Conservation (phyloP, 345 rosid species). For the Cardiospermum halicacabum region DNA sequence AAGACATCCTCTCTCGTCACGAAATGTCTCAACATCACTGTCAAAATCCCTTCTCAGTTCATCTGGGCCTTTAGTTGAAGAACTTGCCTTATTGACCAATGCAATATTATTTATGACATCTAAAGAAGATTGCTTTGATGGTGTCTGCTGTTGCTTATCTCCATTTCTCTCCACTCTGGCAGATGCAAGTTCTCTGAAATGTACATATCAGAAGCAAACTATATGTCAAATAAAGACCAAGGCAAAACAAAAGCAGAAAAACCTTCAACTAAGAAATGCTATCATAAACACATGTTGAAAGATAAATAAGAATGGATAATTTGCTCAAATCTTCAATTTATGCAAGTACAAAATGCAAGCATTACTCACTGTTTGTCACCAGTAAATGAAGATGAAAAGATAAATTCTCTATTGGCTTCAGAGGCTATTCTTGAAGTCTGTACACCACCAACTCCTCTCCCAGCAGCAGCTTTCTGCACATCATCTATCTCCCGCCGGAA, state of each 20-base stretch:
- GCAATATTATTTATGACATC: conserved; percentile 25
- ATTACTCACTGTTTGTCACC: conserved; percentile 87
- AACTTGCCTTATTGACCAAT: conserved; percentile 33
- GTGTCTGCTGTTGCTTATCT: conserved; percentile 30
- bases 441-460: conserved; percentile 76
- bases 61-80: conserved; percentile 28
- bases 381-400: conserved; percentile 79
- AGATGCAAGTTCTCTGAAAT: conserved; percentile 57
- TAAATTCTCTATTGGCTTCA: conserved; percentile 92
- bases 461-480: conserved; percentile 89
- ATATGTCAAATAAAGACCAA: background rate
- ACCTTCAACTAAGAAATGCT: background rate
- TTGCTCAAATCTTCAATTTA: background rate
- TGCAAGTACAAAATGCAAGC: background rate
- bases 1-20: conserved; percentile 72
- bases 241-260: background rate
- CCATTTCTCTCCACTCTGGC: conserved; percentile 41
- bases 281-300: background rate
- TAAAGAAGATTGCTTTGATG: conserved; percentile 25
- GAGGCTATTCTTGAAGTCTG: conserved; percentile 91
- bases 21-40: conserved; percentile 69
- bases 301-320: background rate
- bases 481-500: conserved; percentile 92
- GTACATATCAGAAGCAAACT: conserved; percentile 4
- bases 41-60: conserved; percentile 37